phyloP scores from a whole-genome alignment of 805 yeast genomes.

The Metschnikowia hibisci region DNA sequence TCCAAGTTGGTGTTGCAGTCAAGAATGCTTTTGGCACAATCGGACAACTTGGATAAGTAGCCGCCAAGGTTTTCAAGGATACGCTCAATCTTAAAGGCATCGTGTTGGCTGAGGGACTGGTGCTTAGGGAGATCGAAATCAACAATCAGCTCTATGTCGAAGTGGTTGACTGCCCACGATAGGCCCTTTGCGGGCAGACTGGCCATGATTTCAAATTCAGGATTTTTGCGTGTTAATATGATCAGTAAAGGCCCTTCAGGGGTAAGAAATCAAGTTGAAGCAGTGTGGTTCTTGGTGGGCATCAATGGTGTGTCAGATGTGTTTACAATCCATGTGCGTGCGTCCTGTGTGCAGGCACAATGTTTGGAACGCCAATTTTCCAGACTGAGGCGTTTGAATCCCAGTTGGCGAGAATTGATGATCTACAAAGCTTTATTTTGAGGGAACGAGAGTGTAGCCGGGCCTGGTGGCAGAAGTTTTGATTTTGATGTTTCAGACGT shows the following conservation, averaged over 20 bases:
- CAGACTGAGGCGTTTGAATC: too few relatives aligned
- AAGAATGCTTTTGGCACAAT: neutral
- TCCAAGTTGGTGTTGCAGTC: neutral
- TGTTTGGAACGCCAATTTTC: neutral
- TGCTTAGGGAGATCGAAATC: constrained; percentile 2
- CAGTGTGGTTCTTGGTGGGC: neutral
- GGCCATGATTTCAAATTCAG: neutral
- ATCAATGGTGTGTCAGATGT: constrained; percentile 1
- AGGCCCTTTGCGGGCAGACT: constrained; percentile 3
- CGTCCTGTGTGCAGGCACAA: neutral
- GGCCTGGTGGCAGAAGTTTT: neutral
- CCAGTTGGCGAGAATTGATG: too few relatives aligned
- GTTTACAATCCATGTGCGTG: constrained; percentile 6
- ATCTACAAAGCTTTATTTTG: too few relatives aligned
- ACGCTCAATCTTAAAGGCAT: constrained; percentile 21
- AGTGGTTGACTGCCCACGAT: constrained; percentile 5
- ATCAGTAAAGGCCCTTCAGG: too few relatives aligned
- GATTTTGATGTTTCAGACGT: neutral
- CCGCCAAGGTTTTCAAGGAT: constrained; percentile 1
- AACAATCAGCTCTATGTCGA: constrained; percentile 2
- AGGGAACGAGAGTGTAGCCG: too few relatives aligned
- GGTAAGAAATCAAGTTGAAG: too few relatives aligned
- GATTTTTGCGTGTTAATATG: too few relatives aligned
- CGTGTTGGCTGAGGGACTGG: constrained; percentile 12
- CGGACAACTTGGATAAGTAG: constrained; percentile 1